Conservation (phyloP, 2,329 filamentous ascomycete species). For the Talaromyces sp. region DNA sequence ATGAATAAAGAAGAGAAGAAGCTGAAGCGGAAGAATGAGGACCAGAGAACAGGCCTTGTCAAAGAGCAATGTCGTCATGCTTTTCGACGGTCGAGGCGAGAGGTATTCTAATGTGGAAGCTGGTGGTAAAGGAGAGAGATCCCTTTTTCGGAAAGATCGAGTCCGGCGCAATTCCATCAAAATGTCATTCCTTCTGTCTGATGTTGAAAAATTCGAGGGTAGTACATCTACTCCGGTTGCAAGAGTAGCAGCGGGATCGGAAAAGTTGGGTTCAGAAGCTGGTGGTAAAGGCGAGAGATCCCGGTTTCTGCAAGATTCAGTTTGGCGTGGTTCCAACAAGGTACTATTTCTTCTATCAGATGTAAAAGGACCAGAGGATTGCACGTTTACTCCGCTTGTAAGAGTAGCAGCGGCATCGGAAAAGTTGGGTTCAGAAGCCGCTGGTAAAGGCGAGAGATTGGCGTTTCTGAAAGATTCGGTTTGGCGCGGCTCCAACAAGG, state of each 20-base stretch:
- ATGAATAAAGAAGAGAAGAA: conserved; percentile 75
- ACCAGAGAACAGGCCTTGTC: conserved; percentile 75
- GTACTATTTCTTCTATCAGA: neutral
- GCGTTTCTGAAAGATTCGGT: conserved; percentile 49
- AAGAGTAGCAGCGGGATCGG: neutral
- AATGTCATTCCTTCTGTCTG: neutral
- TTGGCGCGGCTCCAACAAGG: neutral
- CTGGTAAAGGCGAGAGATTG: conserved; percentile 56
- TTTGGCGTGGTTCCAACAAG: neutral
- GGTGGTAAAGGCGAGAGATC: conserved; percentile 67
- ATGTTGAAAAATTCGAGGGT: neutral
- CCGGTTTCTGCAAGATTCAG: conserved; percentile 49
- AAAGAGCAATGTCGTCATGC: conserved; percentile 64
- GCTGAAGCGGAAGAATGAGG: conserved; percentile 74
- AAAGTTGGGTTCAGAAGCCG: neutral
- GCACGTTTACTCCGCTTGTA: neutral
- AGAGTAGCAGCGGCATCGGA: neutral
- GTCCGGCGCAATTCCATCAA: conserved; percentile 4
- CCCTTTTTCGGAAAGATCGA: conserved; percentile 51
- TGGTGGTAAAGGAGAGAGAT: conserved; percentile 66
- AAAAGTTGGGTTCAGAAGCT: conserved; percentile 44
- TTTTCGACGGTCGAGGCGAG: conserved; percentile 45
- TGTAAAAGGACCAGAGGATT: neutral
- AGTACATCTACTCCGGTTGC: neutral
- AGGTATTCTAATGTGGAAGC: conserved; percentile 62